Base-by-base conservation (phyloP, 257 asterid species). In the Primulina eburnea region DNA sequence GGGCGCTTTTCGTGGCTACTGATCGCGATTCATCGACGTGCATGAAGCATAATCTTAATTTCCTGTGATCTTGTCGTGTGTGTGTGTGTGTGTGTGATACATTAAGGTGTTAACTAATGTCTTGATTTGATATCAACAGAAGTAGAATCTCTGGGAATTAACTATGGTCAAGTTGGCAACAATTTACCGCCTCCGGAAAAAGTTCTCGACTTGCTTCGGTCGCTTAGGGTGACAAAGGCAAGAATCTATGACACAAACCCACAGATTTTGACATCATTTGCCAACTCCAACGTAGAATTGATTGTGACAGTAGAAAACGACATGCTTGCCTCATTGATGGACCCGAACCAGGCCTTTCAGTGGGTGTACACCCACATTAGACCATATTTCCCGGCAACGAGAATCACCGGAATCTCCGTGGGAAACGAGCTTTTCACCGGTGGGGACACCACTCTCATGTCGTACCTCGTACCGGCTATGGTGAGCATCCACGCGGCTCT, bases 381-480 rank as follows among this genome's bases (percentile, higher is more conserved):
- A 52, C 86, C 88, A 0, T 81, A 78, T 56, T 65, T 76, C 9
- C 88, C 88, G 0, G 82, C 80, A 6, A 84, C 88, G 5, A 76
- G 43, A 21, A 81, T 84, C 60, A 79, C 79, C 10, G 84, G 84
- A 10, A 79, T 84, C 12, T 79, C 82, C 0, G 88, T 81, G 0
- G 88, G 88, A 0, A 84, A 84, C 21, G 88, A 84, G 76, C 67
- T 84, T 0, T 79, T 73, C 38, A 75, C 90, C 7, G 97, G 91
- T 17, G 88, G 60, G 17, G 94, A 84, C 77, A 82, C 79, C 55
- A 71, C 93, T 2, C 82, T 86, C 65, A 18, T 87, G 29, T 17
- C 70, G 34, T 67, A 82, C 82, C 87, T 90, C 71, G 92, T 88
- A 0, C 97, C 99, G 0, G 94, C 96, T 29, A 85, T 90, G 89